Base-by-base conservation (phyloP, 1,139 yeast species). In the Keqinozyma sinolaborantium region DNA sequence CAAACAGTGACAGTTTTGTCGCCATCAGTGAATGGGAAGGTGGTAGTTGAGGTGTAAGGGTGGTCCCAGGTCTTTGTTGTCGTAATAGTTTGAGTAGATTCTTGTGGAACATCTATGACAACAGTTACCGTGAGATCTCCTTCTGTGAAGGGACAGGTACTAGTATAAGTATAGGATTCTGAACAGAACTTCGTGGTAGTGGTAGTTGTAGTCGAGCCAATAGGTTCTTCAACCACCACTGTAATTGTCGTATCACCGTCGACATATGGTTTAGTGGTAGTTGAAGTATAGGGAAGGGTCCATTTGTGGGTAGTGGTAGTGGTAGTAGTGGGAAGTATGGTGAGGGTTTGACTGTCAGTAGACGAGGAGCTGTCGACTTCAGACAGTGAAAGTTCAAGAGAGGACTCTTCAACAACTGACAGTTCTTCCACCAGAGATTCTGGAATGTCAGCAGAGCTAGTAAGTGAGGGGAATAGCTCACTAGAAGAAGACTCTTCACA, bases 271-370 rank as follows among this genome's bases (percentile, higher is more conserved):
- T 30, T 16, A 13, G 30, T 25, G 21, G 18, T 10, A 14, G 23
- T 21, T 11, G 25, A 15, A 20, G 30, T 16, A 25, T 18, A 16
- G 3, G 33, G 14, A 11, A 18, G n/a, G 12, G 32, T 30, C 19
- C 30, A 27, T 19, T 12, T 14, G 4, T 10, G 7, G 21, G 30
- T 16, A 26, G 35, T 32, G 14, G 26, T 23, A 5, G 35, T 32
- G n/a, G 30, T 29, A 5, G 32, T 30, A 8, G 26, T 9, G 21
- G 10, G 9, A 18, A 7, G 21, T 18, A 10, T 7, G 5, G 5
- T 24, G 12, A 15, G 12, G 4, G n/a, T 11, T 11, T 24, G 9
- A 7, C 9, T 7, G 7, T 18, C 9, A 18, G 10, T 10, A 18
- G 21, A 18, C 9, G 21, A 7, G 10, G 9, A 7, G n/a, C n/a